Conservation (phyloP, 257 asterid species). For the Craterostigma plantagineum region DNA sequence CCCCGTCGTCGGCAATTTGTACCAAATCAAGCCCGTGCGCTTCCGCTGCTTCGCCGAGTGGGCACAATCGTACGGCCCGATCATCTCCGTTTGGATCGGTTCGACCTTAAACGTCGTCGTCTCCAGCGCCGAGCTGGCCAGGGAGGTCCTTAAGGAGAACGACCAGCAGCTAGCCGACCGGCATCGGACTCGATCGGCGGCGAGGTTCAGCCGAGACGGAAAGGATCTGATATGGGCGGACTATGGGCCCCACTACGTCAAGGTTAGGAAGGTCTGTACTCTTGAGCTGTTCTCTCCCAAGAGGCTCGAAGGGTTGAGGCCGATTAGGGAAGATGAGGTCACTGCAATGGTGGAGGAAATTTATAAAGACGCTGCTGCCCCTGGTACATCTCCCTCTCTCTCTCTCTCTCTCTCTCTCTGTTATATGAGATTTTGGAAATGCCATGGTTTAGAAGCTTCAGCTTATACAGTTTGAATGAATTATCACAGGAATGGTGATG, state of each 20-base stretch:
- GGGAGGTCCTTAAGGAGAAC: conserved; percentile 54
- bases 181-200: conserved; percentile 59
- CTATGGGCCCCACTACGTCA: conserved; percentile 79
- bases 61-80: conserved; percentile 60
- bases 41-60: conserved; percentile 70
- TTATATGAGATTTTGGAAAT: too few relatives aligned
- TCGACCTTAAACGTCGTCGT: conserved; percentile 55
- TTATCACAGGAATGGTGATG: too few relatives aligned
- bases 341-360: conserved; percentile 60
- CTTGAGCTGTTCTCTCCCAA: conserved; percentile 52
- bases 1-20: conserved; percentile 69
- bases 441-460: too few relatives aligned
- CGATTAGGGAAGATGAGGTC: conserved; percentile 68
- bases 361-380: conserved; percentile 20
- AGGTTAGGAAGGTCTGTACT: conserved; percentile 62
- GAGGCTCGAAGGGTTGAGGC: conserved; percentile 51
- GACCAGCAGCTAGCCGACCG: conserved; percentile 80
- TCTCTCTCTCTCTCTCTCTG: too few relatives aligned
- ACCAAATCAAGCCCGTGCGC: conserved; percentile 61
- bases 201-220: conserved; percentile 63
- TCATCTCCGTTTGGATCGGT: conserved; percentile 67
- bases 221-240: conserved; percentile 82
- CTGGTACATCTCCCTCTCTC: conserved; percentile 17
- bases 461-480: too few relatives aligned
- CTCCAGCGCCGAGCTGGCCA: conserved; percentile 44